A percentile compares a stretch with the other conserved stretches of the same genome.
These are phyloP conservation scores for Termitomyces bulborhizus DNA, from an alignment of 768 basidiomycete genomes.

Conservation along the genomic window DNA sequence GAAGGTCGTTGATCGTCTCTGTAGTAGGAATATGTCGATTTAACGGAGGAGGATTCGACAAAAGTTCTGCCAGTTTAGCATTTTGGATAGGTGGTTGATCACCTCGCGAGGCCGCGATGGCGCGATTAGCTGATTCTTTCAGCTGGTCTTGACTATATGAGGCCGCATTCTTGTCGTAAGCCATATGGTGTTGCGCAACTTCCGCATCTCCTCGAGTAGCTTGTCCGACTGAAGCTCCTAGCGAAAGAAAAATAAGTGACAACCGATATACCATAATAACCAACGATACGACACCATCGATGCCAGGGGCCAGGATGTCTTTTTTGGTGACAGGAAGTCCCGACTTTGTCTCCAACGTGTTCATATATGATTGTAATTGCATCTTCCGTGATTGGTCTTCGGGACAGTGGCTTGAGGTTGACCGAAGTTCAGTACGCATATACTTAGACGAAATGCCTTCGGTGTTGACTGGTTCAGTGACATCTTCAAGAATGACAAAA, in stretches of 20 bases:
- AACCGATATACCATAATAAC: background rate
- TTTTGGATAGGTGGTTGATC: slow-evolving; percentile 22
- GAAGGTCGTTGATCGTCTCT: background rate
- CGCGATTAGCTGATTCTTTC: background rate
- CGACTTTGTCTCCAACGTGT: background rate
- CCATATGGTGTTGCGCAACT: background rate
- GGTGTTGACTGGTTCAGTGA: background rate
- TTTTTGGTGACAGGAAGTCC: background rate
- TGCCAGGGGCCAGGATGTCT: background rate
- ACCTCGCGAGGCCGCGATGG: background rate
- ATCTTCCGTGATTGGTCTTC: background rate
- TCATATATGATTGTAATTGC: background rate
- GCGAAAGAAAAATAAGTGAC: background rate
- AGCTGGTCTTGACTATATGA: background rate
- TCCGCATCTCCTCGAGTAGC: background rate
- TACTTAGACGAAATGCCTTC: background rate
- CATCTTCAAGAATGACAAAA: background rate
- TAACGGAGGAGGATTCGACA: slow-evolving; percentile 18
- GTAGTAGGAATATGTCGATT: background rate
- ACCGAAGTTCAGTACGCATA: background rate
- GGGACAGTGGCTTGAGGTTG: background rate
- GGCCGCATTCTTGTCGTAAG: background rate
- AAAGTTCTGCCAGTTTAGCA: slow-evolving; percentile 27
- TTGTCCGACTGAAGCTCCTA: background rate
- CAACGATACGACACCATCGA: background rate